Percentiles rank a stretch among this genome's conserved stretches.
These are phyloP conservation scores for Fusarium subtropicale DNA, from an alignment of 2,329 filamentous ascomycete species.

Conservation along the genomic window DNA sequence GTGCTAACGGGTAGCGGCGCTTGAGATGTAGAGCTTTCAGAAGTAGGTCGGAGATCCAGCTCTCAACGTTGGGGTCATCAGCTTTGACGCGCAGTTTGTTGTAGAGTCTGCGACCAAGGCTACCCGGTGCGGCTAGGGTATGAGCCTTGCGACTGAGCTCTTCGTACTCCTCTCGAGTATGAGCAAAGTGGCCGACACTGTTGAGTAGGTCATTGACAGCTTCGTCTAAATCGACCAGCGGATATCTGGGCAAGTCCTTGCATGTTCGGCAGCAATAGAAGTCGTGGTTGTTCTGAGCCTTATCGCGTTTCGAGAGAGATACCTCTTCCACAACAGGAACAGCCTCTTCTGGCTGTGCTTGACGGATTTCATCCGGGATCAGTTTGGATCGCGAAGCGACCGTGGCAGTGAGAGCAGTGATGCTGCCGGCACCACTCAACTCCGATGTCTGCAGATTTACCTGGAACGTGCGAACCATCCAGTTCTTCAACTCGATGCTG, in stretches of 20 bases:
- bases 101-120: slow-evolving; percentile 13
- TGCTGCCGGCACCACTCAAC: slow-evolving; percentile 11
- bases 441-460: slow-evolving; percentile 13
- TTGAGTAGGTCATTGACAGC: slow-evolving; percentile 5
- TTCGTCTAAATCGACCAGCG: slow-evolving; percentile 11
- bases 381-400: slow-evolving; percentile 3
- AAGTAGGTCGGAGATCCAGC: slow-evolving; percentile 11
- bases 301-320: background rate
- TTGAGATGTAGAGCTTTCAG: slow-evolving; percentile 11
- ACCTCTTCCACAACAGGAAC: background rate
- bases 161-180: slow-evolving; percentile 4
- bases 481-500: slow-evolving; percentile 17
- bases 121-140: background rate
- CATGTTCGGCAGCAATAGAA: slow-evolving; percentile 14
- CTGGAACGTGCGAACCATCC: slow-evolving; percentile 22
- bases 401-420: slow-evolving; percentile 3
- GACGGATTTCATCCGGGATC: background rate
- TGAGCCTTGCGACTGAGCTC: slow-evolving; percentile 15
- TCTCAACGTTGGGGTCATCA: slow-evolving; percentile 9
- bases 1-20: slow-evolving; percentile 11
- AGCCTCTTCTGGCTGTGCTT: background rate
- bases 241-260: slow-evolving; percentile 2
- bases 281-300: background rate
- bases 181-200: slow-evolving; percentile 6
- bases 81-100: slow-evolving; percentile 1